Base-by-base conservation (phyloP, 208 protist genomes). In the Acanthamoeba triangularis region DNA sequence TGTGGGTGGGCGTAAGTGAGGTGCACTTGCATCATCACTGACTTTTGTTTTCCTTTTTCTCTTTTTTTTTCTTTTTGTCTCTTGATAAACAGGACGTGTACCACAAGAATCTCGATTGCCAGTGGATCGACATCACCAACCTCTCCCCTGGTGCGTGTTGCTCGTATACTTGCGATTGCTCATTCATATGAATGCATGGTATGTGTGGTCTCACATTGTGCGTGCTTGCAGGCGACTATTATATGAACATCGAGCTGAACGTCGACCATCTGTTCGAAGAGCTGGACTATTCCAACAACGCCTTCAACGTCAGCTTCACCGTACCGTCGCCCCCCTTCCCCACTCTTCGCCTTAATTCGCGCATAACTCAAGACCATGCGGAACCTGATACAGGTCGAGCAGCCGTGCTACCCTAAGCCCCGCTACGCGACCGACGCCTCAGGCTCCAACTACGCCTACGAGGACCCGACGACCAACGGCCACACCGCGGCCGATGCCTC, bases 61-160 rank as follows among this genome's bases (percentile, higher is more conserved):
- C n/a, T n/a, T n/a, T n/a, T n/a, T n/a, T n/a, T n/a, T n/a, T n/a
- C n/a, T n/a, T n/a, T n/a, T n/a, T n/a, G n/a, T n/a, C n/a, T n/a
- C n/a, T n/a, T n/a, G n/a, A n/a, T n/a, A n/a, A n/a, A 65, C 82
- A 91, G 84, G 84, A 91, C 30, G 84, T 91, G 47, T 91, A 91
- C 84, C 8, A 18, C 23, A n/a, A 11, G 10, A 13, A 67, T 5
- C 52, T 91, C 20, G 84, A 91, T n/a, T 91, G 84, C 52, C 84
- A 91, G 35, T 91, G 84, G 84, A 69, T 91, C 49, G 84, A 91
- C 14, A 69, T 91, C 49, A 91, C 84, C 41, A 35, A 35, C 59
- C 20, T 90, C 1, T 16, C 82, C 25, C 18, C 18, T 59, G 82
- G 74, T 84, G 28, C 28, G 74, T 84, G 20, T 49, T n/a, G 41